Evolutionary conservation across 1,284 basidiomycete species (phyloP).

Genomic region (Rhodotorula sp.): DNA sequence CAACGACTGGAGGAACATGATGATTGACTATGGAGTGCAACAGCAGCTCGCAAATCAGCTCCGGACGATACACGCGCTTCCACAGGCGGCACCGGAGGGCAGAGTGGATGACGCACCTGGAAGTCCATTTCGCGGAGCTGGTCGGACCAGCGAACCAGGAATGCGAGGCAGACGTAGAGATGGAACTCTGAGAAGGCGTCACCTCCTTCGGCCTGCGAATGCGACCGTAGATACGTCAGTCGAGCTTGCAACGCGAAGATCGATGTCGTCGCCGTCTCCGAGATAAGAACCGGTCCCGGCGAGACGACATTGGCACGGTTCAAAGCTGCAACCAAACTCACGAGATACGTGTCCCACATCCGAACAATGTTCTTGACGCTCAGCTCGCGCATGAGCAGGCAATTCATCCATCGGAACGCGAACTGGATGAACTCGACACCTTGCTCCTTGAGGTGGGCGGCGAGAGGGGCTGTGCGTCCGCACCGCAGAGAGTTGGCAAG

Average conservation of each 20-base stretch:
- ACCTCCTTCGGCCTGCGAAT: constrained; percentile 88
- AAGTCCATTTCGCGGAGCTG: constrained; percentile 91
- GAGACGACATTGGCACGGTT: neutral
- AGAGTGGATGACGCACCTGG: constrained; percentile 61
- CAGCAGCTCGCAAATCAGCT: neutral
- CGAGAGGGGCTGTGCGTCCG: constrained; percentile 75
- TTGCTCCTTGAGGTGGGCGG: constrained; percentile 76
- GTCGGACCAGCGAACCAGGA: constrained; percentile 87
- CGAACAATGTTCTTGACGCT: constrained; percentile 90
- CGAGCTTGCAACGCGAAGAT: no score
- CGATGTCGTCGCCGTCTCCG: no score
- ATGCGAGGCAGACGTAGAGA: constrained; percentile 91
- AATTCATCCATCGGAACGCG: constrained; percentile 98
- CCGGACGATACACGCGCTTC: no score
- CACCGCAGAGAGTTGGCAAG: no score
- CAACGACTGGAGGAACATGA: constrained; percentile 96
- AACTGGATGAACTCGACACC: constrained; percentile 98
- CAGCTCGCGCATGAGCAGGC: constrained; percentile 91
- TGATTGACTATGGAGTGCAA: constrained; percentile 69
- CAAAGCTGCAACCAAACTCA: constrained; percentile 53
- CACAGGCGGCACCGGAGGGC: no score
- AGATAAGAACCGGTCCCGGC: neutral
- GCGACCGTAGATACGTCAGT: no score
- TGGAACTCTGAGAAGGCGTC: constrained; percentile 97
- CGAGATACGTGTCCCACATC: constrained; percentile 98